These are phyloP conservation scores for Linaria vulgaris DNA, from an alignment of 257 asterid genomes.

Conservation along the genomic window DNA sequence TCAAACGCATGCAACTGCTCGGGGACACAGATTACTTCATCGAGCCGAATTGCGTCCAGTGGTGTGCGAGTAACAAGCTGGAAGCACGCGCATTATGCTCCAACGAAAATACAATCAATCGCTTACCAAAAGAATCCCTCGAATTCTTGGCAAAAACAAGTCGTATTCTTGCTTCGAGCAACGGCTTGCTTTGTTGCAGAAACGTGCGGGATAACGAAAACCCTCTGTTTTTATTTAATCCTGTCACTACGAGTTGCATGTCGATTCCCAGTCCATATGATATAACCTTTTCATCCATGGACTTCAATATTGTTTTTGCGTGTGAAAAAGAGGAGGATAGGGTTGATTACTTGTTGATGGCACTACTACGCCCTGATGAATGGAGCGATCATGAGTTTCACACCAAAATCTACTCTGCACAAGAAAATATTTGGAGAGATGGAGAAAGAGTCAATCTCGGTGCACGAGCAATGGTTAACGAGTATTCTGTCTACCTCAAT, in stretches of 20 bases:
- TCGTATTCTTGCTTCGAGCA: not conserved
- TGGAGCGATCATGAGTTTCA: not conserved
- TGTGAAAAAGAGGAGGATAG: not conserved
- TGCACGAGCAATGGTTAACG: not conserved
- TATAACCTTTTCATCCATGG: not conserved
- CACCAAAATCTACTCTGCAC: conserved; percentile 5
- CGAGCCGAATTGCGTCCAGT: not conserved
- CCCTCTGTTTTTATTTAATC: not conserved
- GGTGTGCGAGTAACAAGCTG: not conserved
- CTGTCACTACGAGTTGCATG: not conserved
- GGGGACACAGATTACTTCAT: conserved; percentile 1
- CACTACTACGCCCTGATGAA: not conserved
- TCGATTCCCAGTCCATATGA: not conserved
- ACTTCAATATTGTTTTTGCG: not conserved
- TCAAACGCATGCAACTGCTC: not conserved
- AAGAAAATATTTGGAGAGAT: conserved; percentile 10
- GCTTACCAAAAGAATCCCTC: not conserved
- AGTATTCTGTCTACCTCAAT: not conserved
- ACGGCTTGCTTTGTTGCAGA: not conserved
- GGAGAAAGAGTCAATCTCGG: not conserved
- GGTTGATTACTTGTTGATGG: not conserved
- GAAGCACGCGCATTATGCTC: not conserved
- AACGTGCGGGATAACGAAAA: not conserved
- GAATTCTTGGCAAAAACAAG: not conserved
- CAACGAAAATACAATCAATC: not conserved